These are phyloP conservation scores for Lagenaria siceraria DNA, from an alignment of 306 rosid species.

Conservation along the genomic window DNA sequence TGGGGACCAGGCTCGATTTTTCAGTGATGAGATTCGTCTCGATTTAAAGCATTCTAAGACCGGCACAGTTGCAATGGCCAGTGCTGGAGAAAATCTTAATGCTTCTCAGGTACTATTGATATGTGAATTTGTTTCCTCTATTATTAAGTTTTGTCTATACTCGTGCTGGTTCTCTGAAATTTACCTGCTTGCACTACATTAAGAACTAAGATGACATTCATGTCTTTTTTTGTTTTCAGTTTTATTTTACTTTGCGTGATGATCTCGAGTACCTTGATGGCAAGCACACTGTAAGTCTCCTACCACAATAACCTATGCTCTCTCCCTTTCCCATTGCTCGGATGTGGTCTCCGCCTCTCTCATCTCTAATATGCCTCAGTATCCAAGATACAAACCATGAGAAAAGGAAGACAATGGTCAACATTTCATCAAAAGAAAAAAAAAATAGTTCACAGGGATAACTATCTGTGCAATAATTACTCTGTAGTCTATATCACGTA, in stretches of 20 bases:
- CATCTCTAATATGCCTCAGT: background rate
- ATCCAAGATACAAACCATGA: background rate
- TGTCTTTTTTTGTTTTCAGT: slow-evolving; percentile 28
- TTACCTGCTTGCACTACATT: background rate
- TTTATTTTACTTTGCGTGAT: slow-evolving; percentile 78
- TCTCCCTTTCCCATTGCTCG: background rate
- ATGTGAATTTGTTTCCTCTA: background rate
- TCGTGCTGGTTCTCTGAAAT: background rate
- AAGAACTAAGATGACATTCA: background rate
- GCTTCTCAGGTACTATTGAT: slow-evolving; percentile 72
- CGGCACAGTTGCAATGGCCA: slow-evolving; percentile 89
- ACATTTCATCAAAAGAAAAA: no score
- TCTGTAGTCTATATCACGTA: background rate
- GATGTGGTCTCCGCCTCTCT: background rate
- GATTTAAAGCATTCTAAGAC: slow-evolving; percentile 89
- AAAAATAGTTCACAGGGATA: no score
- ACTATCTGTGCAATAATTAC: background rate
- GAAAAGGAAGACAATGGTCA: background rate
- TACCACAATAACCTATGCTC: background rate
- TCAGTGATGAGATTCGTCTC: slow-evolving; percentile 64
- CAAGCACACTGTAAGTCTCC: slow-evolving; percentile 71
- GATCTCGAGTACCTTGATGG: slow-evolving; percentile 92
- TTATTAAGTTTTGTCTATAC: background rate
- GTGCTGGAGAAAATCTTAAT: slow-evolving; percentile 93
- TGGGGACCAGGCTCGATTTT: slow-evolving; percentile 95